phyloP scores from a whole-genome alignment of 371 early-diverging fungal species.

The Cokeromyces recurvatus region DNA sequence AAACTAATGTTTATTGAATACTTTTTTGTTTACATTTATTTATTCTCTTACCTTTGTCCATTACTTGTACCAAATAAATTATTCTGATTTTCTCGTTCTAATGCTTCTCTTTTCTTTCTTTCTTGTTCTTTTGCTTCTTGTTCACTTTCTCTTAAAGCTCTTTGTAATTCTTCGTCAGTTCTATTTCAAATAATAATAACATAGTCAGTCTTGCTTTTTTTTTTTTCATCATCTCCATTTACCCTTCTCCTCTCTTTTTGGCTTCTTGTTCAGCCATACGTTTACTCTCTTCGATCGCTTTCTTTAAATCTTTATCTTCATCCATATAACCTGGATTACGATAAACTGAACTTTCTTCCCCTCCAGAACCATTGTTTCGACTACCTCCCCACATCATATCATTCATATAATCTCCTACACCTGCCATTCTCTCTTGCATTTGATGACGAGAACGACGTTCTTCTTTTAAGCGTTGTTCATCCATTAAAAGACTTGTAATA shows the following conservation, averaged over 20 bases:
- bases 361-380: constrained; percentile 3
- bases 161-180: constrained; percentile 30
- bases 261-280: constrained; percentile 62
- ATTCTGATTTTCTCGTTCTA: constrained; percentile 29
- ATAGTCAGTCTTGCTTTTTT: too few species aligned
- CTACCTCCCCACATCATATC: constrained; percentile 21
- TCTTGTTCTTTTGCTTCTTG: constrained; percentile 18
- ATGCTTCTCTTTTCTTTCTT: constrained; percentile 7
- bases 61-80: constrained; percentile 25
- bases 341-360: constrained; percentile 31
- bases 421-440: constrained; percentile 63
- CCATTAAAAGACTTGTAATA: constrained; percentile 75
- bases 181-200: not conserved
- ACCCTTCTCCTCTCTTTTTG: constrained; percentile 29
- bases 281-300: constrained; percentile 84
- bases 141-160: constrained; percentile 22
- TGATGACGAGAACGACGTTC: constrained; percentile 63
- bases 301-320: constrained; percentile 78
- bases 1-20: constrained; percentile 1
- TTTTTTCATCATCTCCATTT: not conserved
- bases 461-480: constrained; percentile 75
- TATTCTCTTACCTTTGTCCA: too few species aligned
- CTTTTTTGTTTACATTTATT: too few species aligned
- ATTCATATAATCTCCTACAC: constrained; percentile 35
- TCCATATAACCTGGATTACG: constrained; percentile 52